A percentile compares a stretch with the other conserved stretches of the same genome.
Evolutionary conservation across 371 early-diverging fungal genomes (phyloP).

Genomic region (Zychaea mexicana): DNA sequence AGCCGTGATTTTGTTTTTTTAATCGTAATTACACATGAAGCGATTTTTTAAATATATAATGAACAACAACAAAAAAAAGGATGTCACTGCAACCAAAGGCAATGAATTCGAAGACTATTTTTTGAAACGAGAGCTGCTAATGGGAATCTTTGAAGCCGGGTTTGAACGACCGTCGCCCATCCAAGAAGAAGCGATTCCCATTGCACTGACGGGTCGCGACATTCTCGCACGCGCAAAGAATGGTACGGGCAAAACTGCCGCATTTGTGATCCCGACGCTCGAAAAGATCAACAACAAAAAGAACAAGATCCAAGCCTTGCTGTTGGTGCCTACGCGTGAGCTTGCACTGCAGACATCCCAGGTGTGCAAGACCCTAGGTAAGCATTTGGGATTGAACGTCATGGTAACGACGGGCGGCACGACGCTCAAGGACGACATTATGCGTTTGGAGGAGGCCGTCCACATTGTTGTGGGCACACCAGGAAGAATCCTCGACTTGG

Average conservation of each 20-base stretch:
- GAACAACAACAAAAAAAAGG: constrained; percentile 36
- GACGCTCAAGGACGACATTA: constrained; percentile 96
- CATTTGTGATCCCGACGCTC: constrained; percentile 94
- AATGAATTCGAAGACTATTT: constrained; percentile 98
- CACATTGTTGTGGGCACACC: constrained; percentile 98
- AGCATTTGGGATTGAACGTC: constrained; percentile 90
- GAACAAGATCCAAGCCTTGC: constrained; percentile 78
- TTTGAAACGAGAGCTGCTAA: constrained; percentile 94
- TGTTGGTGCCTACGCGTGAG: constrained; percentile 98
- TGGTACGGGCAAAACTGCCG: constrained; percentile 99
- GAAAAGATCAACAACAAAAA: constrained; percentile 90
- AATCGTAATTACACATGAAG: too few species aligned
- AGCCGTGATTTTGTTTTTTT: too few species aligned
- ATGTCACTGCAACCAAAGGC: constrained; percentile 95
- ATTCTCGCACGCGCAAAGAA: constrained; percentile 97
- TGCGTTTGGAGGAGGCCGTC: constrained; percentile 88
- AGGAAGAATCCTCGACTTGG: constrained; percentile 97
- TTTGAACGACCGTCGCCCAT: constrained; percentile 99
- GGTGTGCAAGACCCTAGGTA: constrained; percentile 92
- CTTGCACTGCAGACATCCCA: constrained; percentile 96
- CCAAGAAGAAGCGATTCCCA: constrained; percentile 99
- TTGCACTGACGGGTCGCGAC: constrained; percentile 95
- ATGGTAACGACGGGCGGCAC: constrained; percentile 99
- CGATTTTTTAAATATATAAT: too few species aligned
- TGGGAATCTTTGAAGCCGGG: constrained; percentile 98